Conservation (phyloP, 176 grass and related monocot genomes). For the Luzula sylvatica region DNA sequence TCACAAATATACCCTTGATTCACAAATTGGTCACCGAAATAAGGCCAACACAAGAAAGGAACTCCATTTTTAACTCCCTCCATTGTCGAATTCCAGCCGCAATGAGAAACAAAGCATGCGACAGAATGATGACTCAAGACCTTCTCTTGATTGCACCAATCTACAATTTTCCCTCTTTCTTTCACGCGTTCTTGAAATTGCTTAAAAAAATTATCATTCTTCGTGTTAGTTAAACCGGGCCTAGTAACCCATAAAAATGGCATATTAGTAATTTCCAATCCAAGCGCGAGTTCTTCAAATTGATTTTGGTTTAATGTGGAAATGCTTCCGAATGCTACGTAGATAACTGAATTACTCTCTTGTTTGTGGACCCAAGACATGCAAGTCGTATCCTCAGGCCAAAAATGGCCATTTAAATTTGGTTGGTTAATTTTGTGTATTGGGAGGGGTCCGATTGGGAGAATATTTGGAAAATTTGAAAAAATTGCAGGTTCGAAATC, state of each 20-base stretch:
- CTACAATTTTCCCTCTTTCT: conserved; percentile 7
- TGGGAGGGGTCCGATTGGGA: background rate
- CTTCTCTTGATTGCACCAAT: conserved; percentile 6
- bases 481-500: background rate
- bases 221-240: conserved; percentile 15
- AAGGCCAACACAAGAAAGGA: conserved; percentile 56
- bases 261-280: conserved; percentile 20
- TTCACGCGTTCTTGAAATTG: conserved; percentile 8
- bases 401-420: background rate
- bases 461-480: background rate
- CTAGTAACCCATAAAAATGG: conserved; percentile 62
- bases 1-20: conserved; percentile 50
- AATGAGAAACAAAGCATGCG: conserved; percentile 40
- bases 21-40: conserved; percentile 41
- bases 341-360: conserved; percentile 39
- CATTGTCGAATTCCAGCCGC: conserved; percentile 47
- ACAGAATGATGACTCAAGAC: conserved; percentile 28
- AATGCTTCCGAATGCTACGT: conserved; percentile 59
- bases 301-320: conserved; percentile 13
- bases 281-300: conserved; percentile 50
- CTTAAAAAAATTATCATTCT: conserved; percentile 17
- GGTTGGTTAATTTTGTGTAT: background rate
- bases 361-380: background rate
- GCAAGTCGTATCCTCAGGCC: background rate
- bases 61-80: conserved; percentile 37